phyloP scores from a whole-genome alignment of 106 monocot genomes.

The Dioscorea alata region DNA sequence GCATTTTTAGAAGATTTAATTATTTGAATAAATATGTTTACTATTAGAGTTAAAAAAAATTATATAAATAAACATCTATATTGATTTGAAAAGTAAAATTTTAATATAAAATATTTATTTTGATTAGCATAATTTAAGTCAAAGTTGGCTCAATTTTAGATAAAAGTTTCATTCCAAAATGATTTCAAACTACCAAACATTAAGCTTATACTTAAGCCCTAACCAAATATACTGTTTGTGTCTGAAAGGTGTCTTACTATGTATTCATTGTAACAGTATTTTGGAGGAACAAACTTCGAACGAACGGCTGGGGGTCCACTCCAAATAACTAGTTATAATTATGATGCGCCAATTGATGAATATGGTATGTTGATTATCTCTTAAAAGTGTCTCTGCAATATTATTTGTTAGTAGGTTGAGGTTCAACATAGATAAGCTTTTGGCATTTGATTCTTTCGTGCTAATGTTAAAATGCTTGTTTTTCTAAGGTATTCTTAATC shows the following conservation, averaged over 20 bases:
- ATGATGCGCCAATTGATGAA: constrained; percentile 97
- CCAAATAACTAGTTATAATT: constrained; percentile 95
- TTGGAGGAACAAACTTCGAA: constrained; percentile 97
- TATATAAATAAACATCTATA: no score
- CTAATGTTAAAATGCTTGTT: not conserved
- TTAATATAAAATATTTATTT: no score
- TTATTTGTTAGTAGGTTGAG: not conserved
- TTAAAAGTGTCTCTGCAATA: not conserved
- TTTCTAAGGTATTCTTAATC: constrained; percentile 51
- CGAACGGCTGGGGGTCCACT: constrained; percentile 90
- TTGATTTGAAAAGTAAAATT: no score
- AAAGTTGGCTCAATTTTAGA: no score
- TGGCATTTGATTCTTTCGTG: not conserved
- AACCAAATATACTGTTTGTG: no score
- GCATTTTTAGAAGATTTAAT: no score
- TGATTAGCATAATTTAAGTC: no score
- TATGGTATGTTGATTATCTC: constrained; percentile 57
- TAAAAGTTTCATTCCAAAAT: no score
- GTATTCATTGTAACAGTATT: constrained; percentile 55
- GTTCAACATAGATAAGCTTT: not conserved
- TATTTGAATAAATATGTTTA: no score
- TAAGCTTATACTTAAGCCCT: no score
- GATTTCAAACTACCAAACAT: no score
- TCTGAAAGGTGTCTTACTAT: not conserved
- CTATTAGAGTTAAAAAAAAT: no score